phyloP scores from a whole-genome alignment of 306 rosid genomes.

The Gynostemma pentaphyllum region DNA sequence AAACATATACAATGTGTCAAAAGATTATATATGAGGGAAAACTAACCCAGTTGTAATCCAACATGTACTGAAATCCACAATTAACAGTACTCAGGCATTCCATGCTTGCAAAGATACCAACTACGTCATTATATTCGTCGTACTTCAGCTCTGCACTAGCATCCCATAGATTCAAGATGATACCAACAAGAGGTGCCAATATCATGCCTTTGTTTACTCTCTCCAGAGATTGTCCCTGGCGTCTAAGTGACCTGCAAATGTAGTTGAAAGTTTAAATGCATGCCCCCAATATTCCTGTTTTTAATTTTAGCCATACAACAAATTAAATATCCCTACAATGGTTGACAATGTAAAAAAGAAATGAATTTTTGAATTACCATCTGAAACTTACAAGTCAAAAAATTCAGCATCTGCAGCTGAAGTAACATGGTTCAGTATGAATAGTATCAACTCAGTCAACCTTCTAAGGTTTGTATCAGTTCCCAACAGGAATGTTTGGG shows the following conservation, averaged over 20 bases:
- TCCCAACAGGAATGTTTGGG: conserved; percentile 82
- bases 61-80: conserved; percentile 70
- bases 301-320: neutral
- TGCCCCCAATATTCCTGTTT: neutral
- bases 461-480: conserved; percentile 82
- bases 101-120: conserved; percentile 83
- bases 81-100: conserved; percentile 68
- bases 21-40: neutral
- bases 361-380: neutral
- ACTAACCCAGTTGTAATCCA: conserved; percentile 92
- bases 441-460: conserved; percentile 81
- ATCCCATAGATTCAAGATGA: conserved; percentile 73
- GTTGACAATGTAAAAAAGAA: neutral
- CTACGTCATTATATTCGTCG: conserved; percentile 55
- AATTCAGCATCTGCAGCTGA: conserved; percentile 82
- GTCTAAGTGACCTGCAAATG: conserved; percentile 58
- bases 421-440: conserved; percentile 67
- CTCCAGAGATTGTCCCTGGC: conserved; percentile 67
- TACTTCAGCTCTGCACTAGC: conserved; percentile 43
- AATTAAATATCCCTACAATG: neutral
- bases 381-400: conserved; percentile 73
- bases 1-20: neutral
- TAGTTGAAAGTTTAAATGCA: neutral
- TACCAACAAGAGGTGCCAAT: conserved; percentile 85
- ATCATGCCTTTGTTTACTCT: conserved; percentile 88